phyloP scores from a whole-genome alignment of 2,329 filamentous ascomycete genomes.

The Pseudopithomyces maydicus region DNA sequence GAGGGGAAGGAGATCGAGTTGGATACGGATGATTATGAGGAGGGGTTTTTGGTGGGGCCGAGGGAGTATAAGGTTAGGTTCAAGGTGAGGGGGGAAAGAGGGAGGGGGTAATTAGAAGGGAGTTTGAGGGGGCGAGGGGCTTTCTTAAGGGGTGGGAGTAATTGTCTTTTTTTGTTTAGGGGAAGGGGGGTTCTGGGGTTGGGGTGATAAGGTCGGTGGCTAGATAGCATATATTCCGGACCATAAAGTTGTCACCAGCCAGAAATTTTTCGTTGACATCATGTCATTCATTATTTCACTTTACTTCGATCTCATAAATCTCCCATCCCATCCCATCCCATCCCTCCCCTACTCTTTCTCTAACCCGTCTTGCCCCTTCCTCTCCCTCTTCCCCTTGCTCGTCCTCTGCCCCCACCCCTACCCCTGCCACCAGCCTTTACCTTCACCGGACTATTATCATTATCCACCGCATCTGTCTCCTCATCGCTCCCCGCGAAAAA shows the following conservation, averaged over 20 bases:
- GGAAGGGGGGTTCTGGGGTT: no score
- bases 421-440: slow-evolving; percentile 11
- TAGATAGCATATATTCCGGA: no score
- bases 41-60: slow-evolving; percentile 48
- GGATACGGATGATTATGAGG: slow-evolving; percentile 36
- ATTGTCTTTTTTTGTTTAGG: no score
- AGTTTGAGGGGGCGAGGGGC: slow-evolving; percentile 33
- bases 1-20: slow-evolving; percentile 50
- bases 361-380: slow-evolving; percentile 4
- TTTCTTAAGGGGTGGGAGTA: slow-evolving; percentile 28
- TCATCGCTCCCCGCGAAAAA: slow-evolving; percentile 39
- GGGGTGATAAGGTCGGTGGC: no score
- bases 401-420: slow-evolving; percentile 10
- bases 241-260: no score
- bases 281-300: no score
- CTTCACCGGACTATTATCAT: slow-evolving; percentile 27
- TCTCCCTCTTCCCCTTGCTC: slow-evolving; percentile 15
- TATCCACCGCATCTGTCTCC: slow-evolving; percentile 39
- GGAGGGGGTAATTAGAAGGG: slow-evolving; percentile 35
- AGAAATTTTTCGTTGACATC: no score
- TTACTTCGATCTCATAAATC: neutral
- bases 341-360: neutral
- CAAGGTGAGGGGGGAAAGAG: slow-evolving; percentile 49
- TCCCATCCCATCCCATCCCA: neutral
- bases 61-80: slow-evolving; percentile 59